Conservation (phyloP, 805 yeast genomes). For the Monosporozyma aquatica region DNA sequence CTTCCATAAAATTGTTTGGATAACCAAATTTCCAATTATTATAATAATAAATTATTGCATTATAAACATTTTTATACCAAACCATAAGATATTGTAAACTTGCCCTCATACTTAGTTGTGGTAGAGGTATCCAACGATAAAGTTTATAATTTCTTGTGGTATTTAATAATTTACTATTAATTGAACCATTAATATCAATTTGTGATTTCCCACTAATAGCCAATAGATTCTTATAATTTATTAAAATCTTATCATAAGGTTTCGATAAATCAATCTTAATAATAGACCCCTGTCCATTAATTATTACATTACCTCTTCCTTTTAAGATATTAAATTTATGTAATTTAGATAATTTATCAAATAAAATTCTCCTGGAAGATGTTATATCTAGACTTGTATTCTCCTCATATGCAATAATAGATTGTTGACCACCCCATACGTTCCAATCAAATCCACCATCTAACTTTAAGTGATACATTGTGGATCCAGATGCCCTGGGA, state of each 20-base stretch:
- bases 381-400: constrained; percentile 20
- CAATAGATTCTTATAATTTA: constrained; percentile 24
- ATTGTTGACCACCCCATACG: constrained; percentile 21
- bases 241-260: constrained; percentile 20
- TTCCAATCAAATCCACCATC: constrained; percentile 27
- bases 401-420: constrained; percentile 25
- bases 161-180: constrained; percentile 3
- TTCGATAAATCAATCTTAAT: constrained; percentile 23
- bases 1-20: constrained; percentile 19
- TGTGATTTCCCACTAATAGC: constrained; percentile 27
- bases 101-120: neutral
- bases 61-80: neutral
- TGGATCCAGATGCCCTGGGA: too few relatives aligned
- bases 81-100: neutral
- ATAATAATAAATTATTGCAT: constrained; percentile 1
- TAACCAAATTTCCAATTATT: constrained; percentile 17
- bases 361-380: neutral
- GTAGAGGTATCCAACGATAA: neutral
- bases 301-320: constrained; percentile 28
- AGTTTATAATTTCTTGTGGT: neutral
- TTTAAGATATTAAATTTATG: constrained; percentile 15
- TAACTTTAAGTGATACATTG: constrained; percentile 10
- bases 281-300: constrained; percentile 16
- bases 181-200: constrained; percentile 19
- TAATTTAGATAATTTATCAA: neutral